Conservation (phyloP, 208 protist species). For the Trypanosoma boissoni region DNA sequence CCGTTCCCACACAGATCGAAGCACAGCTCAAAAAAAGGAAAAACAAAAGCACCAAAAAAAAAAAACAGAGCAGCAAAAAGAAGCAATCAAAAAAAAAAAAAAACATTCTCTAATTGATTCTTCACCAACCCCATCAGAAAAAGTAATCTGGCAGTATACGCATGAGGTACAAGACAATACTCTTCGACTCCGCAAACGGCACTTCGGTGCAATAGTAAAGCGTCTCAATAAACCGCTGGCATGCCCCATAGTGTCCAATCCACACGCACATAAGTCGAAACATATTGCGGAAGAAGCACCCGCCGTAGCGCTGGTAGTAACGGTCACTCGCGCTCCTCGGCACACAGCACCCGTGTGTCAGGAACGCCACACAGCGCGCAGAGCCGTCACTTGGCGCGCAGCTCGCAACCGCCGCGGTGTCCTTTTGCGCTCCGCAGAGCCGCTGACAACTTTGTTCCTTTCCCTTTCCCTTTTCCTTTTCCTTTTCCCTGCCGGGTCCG, state of each 20-base stretch:
- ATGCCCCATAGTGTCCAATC: constrained; percentile 76
- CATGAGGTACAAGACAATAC: constrained; percentile 61
- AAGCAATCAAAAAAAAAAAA: too few species aligned
- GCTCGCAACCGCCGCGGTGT: too few species aligned
- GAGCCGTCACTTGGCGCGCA: constrained; percentile 18
- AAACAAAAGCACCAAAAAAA: neutral
- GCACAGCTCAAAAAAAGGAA: neutral
- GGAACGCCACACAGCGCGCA: constrained; percentile 26
- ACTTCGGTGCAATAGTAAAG: constrained; percentile 82
- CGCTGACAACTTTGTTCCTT: neutral
- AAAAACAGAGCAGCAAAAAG: neutral
- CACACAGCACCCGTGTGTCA: constrained; percentile 50
- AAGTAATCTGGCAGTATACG: constrained; percentile 72
- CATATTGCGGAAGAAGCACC: constrained; percentile 80
- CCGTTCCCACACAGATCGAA: too few species aligned
- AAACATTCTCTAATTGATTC: too few species aligned
- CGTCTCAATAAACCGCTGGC: constrained; percentile 78
- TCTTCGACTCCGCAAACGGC: constrained; percentile 73
- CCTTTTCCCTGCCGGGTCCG: too few species aligned
- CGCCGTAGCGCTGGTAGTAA: constrained; percentile 59
- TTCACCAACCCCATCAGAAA: constrained; percentile 14
- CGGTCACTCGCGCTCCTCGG: constrained; percentile 40
- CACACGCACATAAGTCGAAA: constrained; percentile 83
- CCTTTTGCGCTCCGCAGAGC: neutral
- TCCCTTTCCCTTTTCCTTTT: neutral